Percentiles rank a stretch among this genome's conserved stretches.
These are phyloP conservation scores for Austroboletus eburneus DNA, from an alignment of 768 basidiomycete species.

Conservation along the genomic window DNA sequence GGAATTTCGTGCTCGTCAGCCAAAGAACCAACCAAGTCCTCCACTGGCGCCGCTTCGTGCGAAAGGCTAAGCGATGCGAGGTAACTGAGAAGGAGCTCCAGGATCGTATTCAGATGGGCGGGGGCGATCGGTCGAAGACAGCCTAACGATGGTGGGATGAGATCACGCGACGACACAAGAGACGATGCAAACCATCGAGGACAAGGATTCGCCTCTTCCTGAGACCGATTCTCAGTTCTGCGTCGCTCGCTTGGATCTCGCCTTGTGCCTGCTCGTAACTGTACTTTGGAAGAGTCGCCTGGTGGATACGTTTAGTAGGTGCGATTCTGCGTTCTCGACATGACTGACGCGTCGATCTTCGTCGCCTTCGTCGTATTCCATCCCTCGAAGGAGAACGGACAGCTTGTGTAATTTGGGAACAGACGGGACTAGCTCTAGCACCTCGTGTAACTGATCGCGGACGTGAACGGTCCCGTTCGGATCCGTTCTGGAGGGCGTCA, in stretches of 20 bases:
- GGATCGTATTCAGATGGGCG: constrained; percentile 59
- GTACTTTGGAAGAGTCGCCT: constrained; percentile 41
- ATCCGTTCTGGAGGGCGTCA: constrained; percentile 44
- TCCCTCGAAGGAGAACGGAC: constrained; percentile 52
- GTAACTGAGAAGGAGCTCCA: constrained; percentile 71
- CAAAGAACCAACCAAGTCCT: constrained; percentile 56
- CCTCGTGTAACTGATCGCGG: constrained; percentile 75
- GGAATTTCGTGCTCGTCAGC: constrained; percentile 72
- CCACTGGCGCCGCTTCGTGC: constrained; percentile 49
- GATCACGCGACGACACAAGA: not conserved
- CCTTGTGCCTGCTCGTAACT: constrained; percentile 54
- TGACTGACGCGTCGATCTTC: constrained; percentile 37
- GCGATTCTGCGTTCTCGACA: not conserved
- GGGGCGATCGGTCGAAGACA: constrained; percentile 70
- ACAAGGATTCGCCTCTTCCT: constrained; percentile 67
- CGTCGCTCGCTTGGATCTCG: constrained; percentile 79
- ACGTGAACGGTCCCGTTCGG: constrained; percentile 54
- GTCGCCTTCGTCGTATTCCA: constrained; percentile 64
- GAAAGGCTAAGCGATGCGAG: constrained; percentile 61
- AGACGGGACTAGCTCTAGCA: constrained; percentile 76
- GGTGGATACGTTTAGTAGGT: not conserved
- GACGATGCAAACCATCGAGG: constrained; percentile 49
- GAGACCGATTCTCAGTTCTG: constrained; percentile 63
- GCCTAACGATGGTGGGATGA: constrained; percentile 37
- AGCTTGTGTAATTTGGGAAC: constrained; percentile 77